Conservation (phyloP, 139 green algal species). For the Raphidocelis subcapitata region DNA sequence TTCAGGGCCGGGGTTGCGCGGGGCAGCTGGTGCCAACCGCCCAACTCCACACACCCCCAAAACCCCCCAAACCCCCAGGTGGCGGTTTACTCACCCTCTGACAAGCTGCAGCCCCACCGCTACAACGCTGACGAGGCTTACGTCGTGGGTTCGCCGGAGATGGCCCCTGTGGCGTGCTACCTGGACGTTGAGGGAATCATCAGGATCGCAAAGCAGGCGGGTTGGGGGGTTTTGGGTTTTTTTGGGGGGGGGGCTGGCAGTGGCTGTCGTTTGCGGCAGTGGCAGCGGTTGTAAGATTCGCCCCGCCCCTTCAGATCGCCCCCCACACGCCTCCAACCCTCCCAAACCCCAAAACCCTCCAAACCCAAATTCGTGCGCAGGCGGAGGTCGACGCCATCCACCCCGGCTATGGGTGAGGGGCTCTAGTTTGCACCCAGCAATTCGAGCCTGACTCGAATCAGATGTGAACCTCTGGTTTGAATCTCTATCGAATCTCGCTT, state of each 20-base stretch:
- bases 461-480: not conserved
- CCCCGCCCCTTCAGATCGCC: too few relatives aligned
- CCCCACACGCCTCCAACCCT: too few relatives aligned
- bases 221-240: too few relatives aligned
- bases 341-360: too few relatives aligned
- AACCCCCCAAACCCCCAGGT: slow-evolving; percentile 50
- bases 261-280: too few relatives aligned
- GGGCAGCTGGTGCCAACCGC: too few relatives aligned
- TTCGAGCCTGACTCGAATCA: slow-evolving; percentile 41
- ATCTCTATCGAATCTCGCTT: too few relatives aligned
- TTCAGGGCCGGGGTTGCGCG: too few relatives aligned
- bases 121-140: slow-evolving; percentile 96
- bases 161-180: slow-evolving; percentile 81
- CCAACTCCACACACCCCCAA: too few relatives aligned
- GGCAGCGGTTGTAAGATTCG: too few relatives aligned
- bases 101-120: slow-evolving; percentile 86
- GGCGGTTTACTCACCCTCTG: slow-evolving; percentile 86
- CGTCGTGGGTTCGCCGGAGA: slow-evolving; percentile 60
- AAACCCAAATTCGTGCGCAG: too few relatives aligned
- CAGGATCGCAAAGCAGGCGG: slow-evolving; percentile 67
- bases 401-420: slow-evolving; percentile 90
- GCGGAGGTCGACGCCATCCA: slow-evolving; percentile 92
- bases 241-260: not conserved
- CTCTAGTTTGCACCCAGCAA: too few relatives aligned
- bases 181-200: slow-evolving; percentile 80